Evolutionary conservation across 164 flowering plant species (phyloP).

Genomic region (Buxus sempervirens): DNA sequence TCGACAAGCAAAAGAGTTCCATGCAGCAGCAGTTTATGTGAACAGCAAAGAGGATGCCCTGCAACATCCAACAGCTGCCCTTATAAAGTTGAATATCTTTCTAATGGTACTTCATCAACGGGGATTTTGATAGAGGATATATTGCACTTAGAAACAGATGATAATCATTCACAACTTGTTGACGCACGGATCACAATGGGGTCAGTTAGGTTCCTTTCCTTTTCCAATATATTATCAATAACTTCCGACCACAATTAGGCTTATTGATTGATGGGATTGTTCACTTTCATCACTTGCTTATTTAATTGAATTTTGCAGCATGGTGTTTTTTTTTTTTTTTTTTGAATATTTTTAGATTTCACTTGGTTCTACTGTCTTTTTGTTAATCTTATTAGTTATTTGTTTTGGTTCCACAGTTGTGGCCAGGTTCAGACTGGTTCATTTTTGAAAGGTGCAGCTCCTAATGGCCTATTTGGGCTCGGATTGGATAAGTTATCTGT

Average conservation of each 20-base stretch:
- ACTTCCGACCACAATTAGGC: background rate
- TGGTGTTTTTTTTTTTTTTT: no score
- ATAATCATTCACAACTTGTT: slow-evolving; percentile 32
- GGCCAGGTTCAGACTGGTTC: slow-evolving; percentile 77
- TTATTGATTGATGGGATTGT: background rate
- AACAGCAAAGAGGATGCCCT: slow-evolving; percentile 34
- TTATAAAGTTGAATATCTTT: slow-evolving; percentile 60
- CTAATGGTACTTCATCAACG: slow-evolving; percentile 60
- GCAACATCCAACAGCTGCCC: slow-evolving; percentile 39
- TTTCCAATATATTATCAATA: background rate
- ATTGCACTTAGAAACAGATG: slow-evolving; percentile 60
- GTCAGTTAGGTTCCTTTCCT: slow-evolving; percentile 33
- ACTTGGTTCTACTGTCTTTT: no score
- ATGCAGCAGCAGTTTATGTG: slow-evolving; percentile 58
- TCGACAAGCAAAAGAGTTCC: slow-evolving; percentile 54
- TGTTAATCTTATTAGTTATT: background rate
- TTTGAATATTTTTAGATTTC: no score
- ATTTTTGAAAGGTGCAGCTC: slow-evolving; percentile 69
- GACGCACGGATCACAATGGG: slow-evolving; percentile 67
- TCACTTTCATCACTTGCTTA: background rate
- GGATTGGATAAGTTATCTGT: slow-evolving; percentile 65
- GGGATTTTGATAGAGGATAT: slow-evolving; percentile 81
- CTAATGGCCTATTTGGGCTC: slow-evolving; percentile 89
- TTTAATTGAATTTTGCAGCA: background rate
- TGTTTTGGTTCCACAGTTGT: slow-evolving; percentile 54